Evolutionary conservation across 2,329 filamentous ascomycete species (phyloP), one percentile per base, ranked within the genome.

Genomic region (Lasiodiplodia citricola): DNA sequence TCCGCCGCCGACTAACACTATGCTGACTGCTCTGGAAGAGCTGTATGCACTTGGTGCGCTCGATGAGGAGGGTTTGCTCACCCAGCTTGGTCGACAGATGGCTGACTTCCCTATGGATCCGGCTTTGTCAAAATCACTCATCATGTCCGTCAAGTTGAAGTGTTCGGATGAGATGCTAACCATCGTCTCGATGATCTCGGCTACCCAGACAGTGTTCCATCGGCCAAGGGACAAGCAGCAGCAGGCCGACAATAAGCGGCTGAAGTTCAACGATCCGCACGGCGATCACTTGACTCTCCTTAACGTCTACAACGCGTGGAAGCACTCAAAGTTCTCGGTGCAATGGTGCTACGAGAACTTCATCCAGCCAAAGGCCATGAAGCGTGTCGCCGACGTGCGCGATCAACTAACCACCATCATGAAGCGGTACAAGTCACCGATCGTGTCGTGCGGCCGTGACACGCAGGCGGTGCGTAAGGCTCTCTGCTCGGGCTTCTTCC

Each of bases 281-380:
- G 96, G 96, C 65, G 96, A 99, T 77, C 96, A 99, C 76, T 85
- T 99, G 14, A 99, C 96, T 0, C 86, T 98, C 0, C 88, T 99
- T 54, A 99, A 99, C 74, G 94, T 99, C 0, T 99, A 97, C 83
- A 97, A 97, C 76, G 90, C 88, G n/a, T 99, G 96, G 96, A 97
- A 97, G 79, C 87, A 90, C 55, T 91, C 89, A 71, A 90, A 91
- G 7, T 97, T 88, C 81, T 92, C 90, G 62, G 92, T 90, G 68
- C 90, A 94, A 0, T 99, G 96, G 96, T 98, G 96, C 78, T 95
- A 93, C 73, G 96, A 99, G 77, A 97, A 99, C 80, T 99, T 97
- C 79, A 96, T 99, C 78, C 94, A 98, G 78, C 94, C 93, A 4
- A 89, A 94, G 2, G 90, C 90, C 41, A 97, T 99, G 88, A 88